Evolutionary conservation across 768 basidiomycete genomes (phyloP), one percentile per base, ranked within the genome.

Genomic region (Suillus spraguei): DNA sequence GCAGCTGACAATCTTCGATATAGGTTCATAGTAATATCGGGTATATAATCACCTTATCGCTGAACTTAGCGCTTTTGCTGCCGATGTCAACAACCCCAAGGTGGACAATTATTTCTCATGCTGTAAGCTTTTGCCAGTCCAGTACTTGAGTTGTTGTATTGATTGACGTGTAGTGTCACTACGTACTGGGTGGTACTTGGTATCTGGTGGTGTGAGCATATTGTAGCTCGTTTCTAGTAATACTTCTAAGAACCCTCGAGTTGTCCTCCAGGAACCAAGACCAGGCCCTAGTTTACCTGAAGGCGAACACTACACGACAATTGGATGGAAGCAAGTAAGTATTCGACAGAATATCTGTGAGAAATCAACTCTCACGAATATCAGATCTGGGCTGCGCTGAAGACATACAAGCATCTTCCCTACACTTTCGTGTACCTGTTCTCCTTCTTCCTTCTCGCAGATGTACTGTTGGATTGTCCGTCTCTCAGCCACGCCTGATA

Each of bases 241-340:
- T 36, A 55, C 38, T 58, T 50, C 11, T 39, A 35, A 41, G 64
- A 59, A 59, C n/a, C 2, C 16, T 52, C 0, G 60, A 93, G 92
- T 95, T 67, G 83, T 94, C 58, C 94, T 86, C 73, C 94, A 95
- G 72, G 84, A 91, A 69, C 90, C 88, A n/a, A 86, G 94, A 10
- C 88, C 90, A 3, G 94, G 94, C 0, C 91, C 92, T 60, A 77
- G 86, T 14, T 78, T 95, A 24, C 94, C 94, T 0, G 88, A 87
- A 66, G 88, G 88, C 55, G 87, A 93, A 66, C 83, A 75, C 63
- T 95, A 94, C 69, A 64, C 94, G 33, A 92, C 91, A 0, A 84
- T 95, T 52, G 94, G 94, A 49, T 94, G 90, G 89, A 93, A 91
- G 70, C 92, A 94, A 80, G 90, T 86, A 63, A 69, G 2, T 33